phyloP scores from a whole-genome alignment of 1,284 basidiomycete genomes.

The Sanghuangporus sanghuang region DNA sequence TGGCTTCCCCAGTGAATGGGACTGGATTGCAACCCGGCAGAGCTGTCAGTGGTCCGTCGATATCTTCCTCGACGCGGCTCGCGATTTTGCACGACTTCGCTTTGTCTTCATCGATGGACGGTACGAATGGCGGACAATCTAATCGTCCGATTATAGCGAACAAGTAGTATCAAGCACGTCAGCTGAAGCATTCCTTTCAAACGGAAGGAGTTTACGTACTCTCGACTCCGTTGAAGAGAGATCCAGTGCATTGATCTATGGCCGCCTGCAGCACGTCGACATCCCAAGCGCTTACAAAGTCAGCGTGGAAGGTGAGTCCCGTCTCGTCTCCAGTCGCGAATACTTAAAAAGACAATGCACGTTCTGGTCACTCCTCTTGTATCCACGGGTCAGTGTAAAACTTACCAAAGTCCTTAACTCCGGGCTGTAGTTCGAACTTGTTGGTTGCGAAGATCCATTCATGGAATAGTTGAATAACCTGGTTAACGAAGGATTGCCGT shows the following conservation, averaged over 20 bases:
- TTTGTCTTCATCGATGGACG: not conserved
- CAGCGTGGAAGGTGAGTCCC: slow-evolving; percentile 28
- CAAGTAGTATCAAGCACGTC: slow-evolving; percentile 9
- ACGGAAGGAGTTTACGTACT: slow-evolving; percentile 20
- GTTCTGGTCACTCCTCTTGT: not conserved
- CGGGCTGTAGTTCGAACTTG: slow-evolving; percentile 13
- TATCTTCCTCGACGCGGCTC: slow-evolving; percentile 23
- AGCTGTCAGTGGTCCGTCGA: slow-evolving; percentile 19
- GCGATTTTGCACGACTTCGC: slow-evolving; percentile 24
- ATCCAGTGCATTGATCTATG: slow-evolving; percentile 25
- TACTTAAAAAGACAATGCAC: slow-evolving; percentile 3
- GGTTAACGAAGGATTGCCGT: not conserved
- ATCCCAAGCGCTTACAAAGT: slow-evolving; percentile 32
- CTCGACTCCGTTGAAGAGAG: slow-evolving; percentile 22
- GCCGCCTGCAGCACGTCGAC: slow-evolving; percentile 25
- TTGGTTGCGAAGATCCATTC: slow-evolving; percentile 14
- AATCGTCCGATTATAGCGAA: not conserved
- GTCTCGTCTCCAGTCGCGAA: slow-evolving; percentile 29
- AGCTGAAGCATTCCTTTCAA: not conserved
- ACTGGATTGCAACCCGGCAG: slow-evolving; percentile 52
- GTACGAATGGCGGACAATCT: slow-evolving; percentile 2
- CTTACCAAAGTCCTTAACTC: slow-evolving; percentile 15
- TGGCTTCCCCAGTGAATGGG: not conserved
- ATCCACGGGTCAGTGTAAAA: not conserved
- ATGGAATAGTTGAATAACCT: slow-evolving; percentile 9